Evolutionary conservation across 352 stramenopile genomes (phyloP).

Genomic region (Globisporangium recalcitrans): DNA sequence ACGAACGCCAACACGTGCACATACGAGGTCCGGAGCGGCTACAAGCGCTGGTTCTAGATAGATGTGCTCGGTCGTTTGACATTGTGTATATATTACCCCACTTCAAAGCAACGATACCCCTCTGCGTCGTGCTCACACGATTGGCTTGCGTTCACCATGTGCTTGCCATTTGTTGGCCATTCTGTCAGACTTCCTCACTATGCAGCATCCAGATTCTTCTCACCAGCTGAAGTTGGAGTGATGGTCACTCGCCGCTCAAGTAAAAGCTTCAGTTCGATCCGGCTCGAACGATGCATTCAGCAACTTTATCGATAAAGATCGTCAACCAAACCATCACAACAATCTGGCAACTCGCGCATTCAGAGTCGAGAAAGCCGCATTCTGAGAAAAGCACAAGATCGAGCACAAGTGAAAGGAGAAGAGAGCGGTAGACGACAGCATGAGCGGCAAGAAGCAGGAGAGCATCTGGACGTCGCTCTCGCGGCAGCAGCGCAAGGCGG

Average conservation of each 20-base stretch:
- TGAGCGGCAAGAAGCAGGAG: conserved; percentile 39
- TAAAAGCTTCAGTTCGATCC: background rate
- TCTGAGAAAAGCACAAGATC: background rate
- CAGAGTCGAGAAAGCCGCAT: background rate
- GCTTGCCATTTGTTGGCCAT: background rate
- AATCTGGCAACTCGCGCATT: background rate
- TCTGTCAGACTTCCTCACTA: no score
- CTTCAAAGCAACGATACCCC: no score
- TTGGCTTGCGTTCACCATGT: background rate
- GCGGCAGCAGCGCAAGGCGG: conserved; percentile 23
- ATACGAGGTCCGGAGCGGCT: conserved; percentile 44
- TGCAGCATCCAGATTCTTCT: background rate
- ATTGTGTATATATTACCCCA: no score
- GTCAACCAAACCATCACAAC: background rate
- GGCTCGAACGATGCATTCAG: background rate
- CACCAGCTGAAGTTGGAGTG: conserved; percentile 9
- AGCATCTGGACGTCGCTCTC: conserved; percentile 39
- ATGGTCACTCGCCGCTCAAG: conserved; percentile 3
- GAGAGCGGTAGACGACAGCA: conserved; percentile 9
- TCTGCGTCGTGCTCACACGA: background rate
- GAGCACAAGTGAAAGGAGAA: background rate
- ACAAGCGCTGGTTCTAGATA: conserved; percentile 53
- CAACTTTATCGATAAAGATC: conserved; percentile 2
- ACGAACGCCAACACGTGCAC: conserved; percentile 38
- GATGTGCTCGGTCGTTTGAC: no score